Evolutionary conservation across 768 basidiomycete genomes (phyloP).

Genomic region (Tylopilus vinaceipallidus): DNA sequence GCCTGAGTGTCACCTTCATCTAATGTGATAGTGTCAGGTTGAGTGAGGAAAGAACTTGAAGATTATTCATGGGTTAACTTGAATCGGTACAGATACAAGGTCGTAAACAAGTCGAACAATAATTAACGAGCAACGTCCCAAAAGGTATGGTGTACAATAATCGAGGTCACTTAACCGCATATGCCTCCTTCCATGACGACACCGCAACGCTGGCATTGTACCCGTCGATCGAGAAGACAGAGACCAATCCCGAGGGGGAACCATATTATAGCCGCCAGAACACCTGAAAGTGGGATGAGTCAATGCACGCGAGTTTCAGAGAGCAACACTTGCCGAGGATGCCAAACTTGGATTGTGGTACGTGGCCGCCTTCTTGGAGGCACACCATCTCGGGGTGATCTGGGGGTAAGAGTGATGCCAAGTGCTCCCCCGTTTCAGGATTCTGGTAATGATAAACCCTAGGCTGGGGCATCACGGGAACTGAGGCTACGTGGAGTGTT

Average conservation of each 20-base stretch:
- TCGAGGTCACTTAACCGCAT: slow-evolving; percentile 20
- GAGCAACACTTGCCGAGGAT: slow-evolving; percentile 53
- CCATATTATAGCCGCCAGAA: slow-evolving; percentile 83
- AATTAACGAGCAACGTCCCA: neutral
- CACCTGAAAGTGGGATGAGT: slow-evolving; percentile 41
- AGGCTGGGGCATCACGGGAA: slow-evolving; percentile 40
- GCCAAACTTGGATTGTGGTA: slow-evolving; percentile 62
- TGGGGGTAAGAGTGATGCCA: slow-evolving; percentile 68
- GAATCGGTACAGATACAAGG: slow-evolving; percentile 16
- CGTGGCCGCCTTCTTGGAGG: slow-evolving; percentile 72
- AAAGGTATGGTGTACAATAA: neutral
- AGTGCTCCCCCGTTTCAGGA: slow-evolving; percentile 52
- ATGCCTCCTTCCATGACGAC: slow-evolving; percentile 37
- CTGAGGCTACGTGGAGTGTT: slow-evolving; percentile 26
- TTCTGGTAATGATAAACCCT: slow-evolving; percentile 69
- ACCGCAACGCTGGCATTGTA: slow-evolving; percentile 59
- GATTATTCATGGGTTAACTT: slow-evolving; percentile 6
- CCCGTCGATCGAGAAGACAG: slow-evolving; percentile 72
- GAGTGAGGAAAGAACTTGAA: neutral
- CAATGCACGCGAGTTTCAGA: neutral
- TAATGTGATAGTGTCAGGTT: neutral
- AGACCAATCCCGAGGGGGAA: slow-evolving; percentile 81
- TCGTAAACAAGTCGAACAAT: neutral
- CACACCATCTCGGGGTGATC: slow-evolving; percentile 84
- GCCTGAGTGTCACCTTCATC: neutral